Conservation (phyloP, 257 asterid species). For the Marsdenia floribunda region DNA sequence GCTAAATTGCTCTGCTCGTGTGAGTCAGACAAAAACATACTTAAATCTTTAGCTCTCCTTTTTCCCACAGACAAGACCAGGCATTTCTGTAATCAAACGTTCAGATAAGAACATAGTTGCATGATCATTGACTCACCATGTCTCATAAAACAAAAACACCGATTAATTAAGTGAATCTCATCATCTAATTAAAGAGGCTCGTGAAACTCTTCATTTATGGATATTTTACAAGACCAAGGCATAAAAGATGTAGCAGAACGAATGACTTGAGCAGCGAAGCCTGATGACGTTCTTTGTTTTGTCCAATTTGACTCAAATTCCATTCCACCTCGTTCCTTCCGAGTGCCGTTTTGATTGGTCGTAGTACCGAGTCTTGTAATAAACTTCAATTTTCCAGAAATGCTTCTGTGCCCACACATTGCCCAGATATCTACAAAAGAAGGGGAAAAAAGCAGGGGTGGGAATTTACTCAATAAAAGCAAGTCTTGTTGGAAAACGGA, state of each 20-base stretch:
- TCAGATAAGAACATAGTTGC: neutral
- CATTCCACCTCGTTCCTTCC: conserved; percentile 44
- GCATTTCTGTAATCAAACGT: conserved; percentile 5
- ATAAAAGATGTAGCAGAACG: conserved; percentile 49
- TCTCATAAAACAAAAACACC: conserved; percentile 6
- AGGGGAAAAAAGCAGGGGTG: too few species aligned
- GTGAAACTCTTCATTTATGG: conserved; percentile 59
- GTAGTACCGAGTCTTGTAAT: conserved; percentile 15
- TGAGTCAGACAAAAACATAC: conserved; percentile 35
- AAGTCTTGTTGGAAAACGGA: neutral
- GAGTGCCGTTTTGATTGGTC: conserved; percentile 22
- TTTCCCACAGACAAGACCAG: conserved; percentile 10
- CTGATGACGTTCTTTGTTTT: conserved; percentile 39
- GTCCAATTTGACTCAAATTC: conserved; percentile 55
- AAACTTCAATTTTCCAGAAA: conserved; percentile 19
- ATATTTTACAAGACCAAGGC: conserved; percentile 73
- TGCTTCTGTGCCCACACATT: conserved; percentile 36
- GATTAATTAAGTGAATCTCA: conserved; percentile 15
- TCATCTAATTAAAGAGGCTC: conserved; percentile 46
- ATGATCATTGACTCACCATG: neutral
- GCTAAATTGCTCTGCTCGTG: conserved; percentile 25
- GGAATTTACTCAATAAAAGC: neutral
- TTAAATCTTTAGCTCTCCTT: conserved; percentile 29
- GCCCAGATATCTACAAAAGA: conserved; percentile 40
- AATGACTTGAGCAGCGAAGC: conserved; percentile 46